Conservation (phyloP, 2,329 filamentous ascomycete species). For the Lachnellula suecica region DNA sequence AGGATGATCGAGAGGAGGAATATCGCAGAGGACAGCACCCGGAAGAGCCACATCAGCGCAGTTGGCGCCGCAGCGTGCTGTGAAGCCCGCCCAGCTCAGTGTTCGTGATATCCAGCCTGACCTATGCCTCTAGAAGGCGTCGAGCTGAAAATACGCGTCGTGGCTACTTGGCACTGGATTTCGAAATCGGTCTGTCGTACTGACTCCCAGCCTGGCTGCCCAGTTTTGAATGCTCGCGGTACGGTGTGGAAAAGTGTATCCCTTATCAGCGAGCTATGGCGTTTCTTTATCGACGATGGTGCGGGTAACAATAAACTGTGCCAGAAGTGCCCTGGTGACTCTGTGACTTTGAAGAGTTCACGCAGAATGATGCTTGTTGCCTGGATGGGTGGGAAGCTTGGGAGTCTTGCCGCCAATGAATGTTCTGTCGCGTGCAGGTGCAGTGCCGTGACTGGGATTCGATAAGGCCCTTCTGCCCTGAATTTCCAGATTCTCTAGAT, state of each 20-base stretch:
- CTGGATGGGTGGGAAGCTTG: too few species aligned
- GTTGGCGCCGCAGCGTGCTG: conserved; percentile 46
- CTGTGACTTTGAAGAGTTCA: too few species aligned
- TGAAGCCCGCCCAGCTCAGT: conserved; percentile 38
- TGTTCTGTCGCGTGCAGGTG: background rate
- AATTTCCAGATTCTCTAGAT: too few species aligned
- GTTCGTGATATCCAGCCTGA: conserved; percentile 7
- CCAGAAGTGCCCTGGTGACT: too few species aligned
- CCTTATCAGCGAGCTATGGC: background rate
- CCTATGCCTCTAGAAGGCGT: background rate
- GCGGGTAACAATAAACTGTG: too few species aligned
- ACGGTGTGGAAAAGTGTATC: too few species aligned
- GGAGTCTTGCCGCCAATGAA: background rate
- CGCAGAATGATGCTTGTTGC: too few species aligned
- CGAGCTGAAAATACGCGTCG: conserved; percentile 14
- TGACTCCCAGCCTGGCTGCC: too few species aligned
- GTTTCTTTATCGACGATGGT: background rate
- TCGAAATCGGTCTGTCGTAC: background rate
- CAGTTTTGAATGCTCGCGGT: too few species aligned
- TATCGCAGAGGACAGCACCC: conserved; percentile 73
- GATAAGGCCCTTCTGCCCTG: background rate
- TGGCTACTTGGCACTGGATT: background rate
- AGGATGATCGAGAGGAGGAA: conserved; percentile 93
- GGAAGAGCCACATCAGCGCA: conserved; percentile 79
- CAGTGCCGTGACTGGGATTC: background rate